Evolutionary conservation across 2,329 filamentous ascomycete species (phyloP).

Genomic region (Colletotrichum musicola): DNA sequence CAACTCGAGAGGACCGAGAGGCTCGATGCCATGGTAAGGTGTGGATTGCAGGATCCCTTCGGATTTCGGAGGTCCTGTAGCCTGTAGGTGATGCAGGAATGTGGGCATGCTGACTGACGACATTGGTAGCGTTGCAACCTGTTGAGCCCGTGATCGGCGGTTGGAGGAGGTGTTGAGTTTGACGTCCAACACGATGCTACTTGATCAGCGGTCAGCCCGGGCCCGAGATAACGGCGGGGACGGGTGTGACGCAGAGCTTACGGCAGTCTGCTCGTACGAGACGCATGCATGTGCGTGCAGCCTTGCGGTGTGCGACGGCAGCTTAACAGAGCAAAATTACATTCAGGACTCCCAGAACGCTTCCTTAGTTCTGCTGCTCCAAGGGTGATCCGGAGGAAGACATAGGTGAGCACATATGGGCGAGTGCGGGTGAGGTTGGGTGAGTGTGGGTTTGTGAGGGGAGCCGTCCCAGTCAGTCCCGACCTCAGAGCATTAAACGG

Average conservation of each 20-base stretch:
- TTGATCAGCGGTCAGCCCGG: neutral
- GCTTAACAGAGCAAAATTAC: neutral
- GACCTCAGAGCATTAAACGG: no score
- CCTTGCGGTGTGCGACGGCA: neutral
- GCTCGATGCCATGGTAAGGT: constrained; percentile 7
- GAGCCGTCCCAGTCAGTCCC: no score
- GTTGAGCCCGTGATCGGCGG: constrained; percentile 8
- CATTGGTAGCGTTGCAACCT: neutral
- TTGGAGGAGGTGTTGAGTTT: neutral
- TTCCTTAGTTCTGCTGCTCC: no score
- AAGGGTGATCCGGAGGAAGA: no score
- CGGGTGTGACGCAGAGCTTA: constrained; percentile 8
- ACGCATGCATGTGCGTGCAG: constrained; percentile 21
- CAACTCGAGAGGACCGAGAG: neutral
- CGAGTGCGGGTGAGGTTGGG: no score
- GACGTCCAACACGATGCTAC: neutral
- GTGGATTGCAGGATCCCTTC: constrained; percentile 11
- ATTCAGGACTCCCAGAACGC: no score
- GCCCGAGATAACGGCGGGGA: constrained; percentile 4
- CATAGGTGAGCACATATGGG: no score
- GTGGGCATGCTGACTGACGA: constrained; percentile 10
- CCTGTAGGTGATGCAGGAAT: constrained; percentile 4
- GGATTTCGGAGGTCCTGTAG: neutral
- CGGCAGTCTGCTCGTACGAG: constrained; percentile 6
- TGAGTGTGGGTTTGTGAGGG: no score